Evolutionary conservation across 1,284 basidiomycete genomes (phyloP).

Genomic region (Cryptococcus sp.): DNA sequence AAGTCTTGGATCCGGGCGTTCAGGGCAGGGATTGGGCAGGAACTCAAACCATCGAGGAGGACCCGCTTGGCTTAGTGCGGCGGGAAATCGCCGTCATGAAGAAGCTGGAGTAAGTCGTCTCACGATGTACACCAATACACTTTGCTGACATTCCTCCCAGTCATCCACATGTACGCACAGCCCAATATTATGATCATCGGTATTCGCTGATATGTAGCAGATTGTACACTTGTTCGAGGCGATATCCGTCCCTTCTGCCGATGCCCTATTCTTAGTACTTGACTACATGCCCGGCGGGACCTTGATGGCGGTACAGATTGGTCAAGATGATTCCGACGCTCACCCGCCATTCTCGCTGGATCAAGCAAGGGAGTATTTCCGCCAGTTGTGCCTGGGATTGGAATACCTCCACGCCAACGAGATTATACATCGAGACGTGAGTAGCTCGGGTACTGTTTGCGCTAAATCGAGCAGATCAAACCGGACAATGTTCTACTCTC

Average conservation of each 20-base stretch:
- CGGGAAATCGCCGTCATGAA: constrained; percentile 56
- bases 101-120: constrained; percentile 52
- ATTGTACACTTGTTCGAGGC: constrained; percentile 60
- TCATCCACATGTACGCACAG: constrained; percentile 49
- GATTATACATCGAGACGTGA: constrained; percentile 57
- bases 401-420: constrained; percentile 60
- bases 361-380: constrained; percentile 54
- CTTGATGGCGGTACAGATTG: constrained; percentile 55
- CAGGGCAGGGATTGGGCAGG: constrained; percentile 14
- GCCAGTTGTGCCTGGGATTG: constrained; percentile 58
- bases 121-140: no score
- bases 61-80: constrained; percentile 51
- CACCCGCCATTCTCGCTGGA: constrained; percentile 38
- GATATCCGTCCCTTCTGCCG: constrained; percentile 58
- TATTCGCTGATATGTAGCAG: constrained; percentile 44
- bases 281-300: constrained; percentile 58
- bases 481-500: constrained; percentile 60
- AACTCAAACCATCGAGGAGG: constrained; percentile 22
- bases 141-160: constrained; percentile 26
- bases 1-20: background rate
- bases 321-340: constrained; percentile 43
- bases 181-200: background rate
- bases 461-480: constrained; percentile 50
- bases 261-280: constrained; percentile 59
- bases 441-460: constrained; percentile 10